phyloP scores from a whole-genome alignment of 805 yeast species.

The Maudiozyma turicensis region DNA sequence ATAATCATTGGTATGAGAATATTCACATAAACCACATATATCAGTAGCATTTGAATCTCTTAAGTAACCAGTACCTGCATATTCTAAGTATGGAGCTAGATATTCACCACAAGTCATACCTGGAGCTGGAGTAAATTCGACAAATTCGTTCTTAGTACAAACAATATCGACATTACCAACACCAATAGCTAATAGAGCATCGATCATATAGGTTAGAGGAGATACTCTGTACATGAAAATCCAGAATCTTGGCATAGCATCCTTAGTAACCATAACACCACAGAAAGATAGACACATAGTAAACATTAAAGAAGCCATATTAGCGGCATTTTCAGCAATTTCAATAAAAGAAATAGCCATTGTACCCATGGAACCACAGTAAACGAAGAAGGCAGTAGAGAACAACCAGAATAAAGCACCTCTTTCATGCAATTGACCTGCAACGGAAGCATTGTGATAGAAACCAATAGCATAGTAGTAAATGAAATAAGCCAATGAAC shows the following conservation, averaged over 20 bases:
- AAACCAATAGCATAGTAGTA: conserved; percentile 70
- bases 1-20: conserved; percentile 46
- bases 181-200: conserved; percentile 45
- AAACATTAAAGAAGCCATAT: conserved; percentile 45
- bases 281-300: conserved; percentile 61
- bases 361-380: conserved; percentile 49
- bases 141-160: conserved; percentile 42
- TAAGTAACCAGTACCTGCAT: conserved; percentile 39
- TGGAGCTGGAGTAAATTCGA: conserved; percentile 40
- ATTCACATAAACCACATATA: conserved; percentile 49
- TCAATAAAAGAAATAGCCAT: conserved; percentile 50
- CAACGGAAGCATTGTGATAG: conserved; percentile 46
- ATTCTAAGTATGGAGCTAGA: conserved; percentile 31
- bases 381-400: conserved; percentile 40
- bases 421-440: conserved; percentile 40
- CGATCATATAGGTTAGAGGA: conserved; percentile 59
- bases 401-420: conserved; percentile 49
- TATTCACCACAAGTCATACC: conserved; percentile 52
- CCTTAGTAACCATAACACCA: conserved; percentile 61
- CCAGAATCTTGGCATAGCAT: conserved; percentile 66
- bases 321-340: conserved; percentile 54
- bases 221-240: conserved; percentile 65
- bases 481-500: conserved; percentile 52
- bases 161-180: conserved; percentile 39
- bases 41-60: conserved; percentile 38